Percentiles rank a stretch among this genome's conserved stretches.
phyloP scores from a whole-genome alignment of 2,329 filamentous ascomycete genomes.

The Ophiostoma fasciatum region DNA sequence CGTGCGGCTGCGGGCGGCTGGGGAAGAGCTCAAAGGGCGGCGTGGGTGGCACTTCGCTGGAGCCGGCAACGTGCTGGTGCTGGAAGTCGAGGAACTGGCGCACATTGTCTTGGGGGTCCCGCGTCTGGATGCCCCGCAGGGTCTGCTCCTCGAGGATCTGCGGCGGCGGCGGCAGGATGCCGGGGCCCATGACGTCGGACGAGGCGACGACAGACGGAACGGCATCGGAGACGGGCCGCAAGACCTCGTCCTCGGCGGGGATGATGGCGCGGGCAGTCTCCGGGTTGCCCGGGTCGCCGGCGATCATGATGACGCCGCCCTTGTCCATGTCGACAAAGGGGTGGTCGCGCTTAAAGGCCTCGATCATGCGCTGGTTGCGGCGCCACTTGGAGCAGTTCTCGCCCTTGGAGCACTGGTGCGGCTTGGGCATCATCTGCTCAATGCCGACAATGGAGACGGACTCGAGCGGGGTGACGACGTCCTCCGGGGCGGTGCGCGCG shows the following conservation, averaged over 20 bases:
- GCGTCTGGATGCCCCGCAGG: slow-evolving; percentile 51
- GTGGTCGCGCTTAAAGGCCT: slow-evolving; percentile 60
- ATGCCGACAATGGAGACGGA: slow-evolving; percentile 87
- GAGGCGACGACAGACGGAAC: slow-evolving; percentile 78
- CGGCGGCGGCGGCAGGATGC: slow-evolving; percentile 33
- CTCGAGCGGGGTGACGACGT: slow-evolving; percentile 62
- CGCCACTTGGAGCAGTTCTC: slow-evolving; percentile 72
- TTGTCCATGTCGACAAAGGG: slow-evolving; percentile 47
- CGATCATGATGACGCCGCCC: slow-evolving; percentile 58
- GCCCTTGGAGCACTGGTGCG: slow-evolving; percentile 73
- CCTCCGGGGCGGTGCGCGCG: slow-evolving; percentile 34
- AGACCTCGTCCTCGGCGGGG: slow-evolving; percentile 28
- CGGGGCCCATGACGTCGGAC: slow-evolving; percentile 73
- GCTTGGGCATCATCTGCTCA: slow-evolving; percentile 73
- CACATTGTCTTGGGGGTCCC: slow-evolving; percentile 85
- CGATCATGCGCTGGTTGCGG: slow-evolving; percentile 64
- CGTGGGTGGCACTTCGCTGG: slow-evolving; percentile 48
- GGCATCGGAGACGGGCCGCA: slow-evolving; percentile 58
- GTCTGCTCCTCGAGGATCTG: slow-evolving; percentile 59
- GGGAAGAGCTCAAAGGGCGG: slow-evolving; percentile 54
- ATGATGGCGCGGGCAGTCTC: slow-evolving; percentile 44
- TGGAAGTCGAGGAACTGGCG: slow-evolving; percentile 84
- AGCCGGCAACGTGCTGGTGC: slow-evolving; percentile 31
- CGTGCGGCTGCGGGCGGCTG: slow-evolving; percentile 24
- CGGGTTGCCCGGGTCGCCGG: slow-evolving; percentile 66